Conservation (phyloP, 768 basidiomycete genomes). For the Boletus tylopilopsis region DNA sequence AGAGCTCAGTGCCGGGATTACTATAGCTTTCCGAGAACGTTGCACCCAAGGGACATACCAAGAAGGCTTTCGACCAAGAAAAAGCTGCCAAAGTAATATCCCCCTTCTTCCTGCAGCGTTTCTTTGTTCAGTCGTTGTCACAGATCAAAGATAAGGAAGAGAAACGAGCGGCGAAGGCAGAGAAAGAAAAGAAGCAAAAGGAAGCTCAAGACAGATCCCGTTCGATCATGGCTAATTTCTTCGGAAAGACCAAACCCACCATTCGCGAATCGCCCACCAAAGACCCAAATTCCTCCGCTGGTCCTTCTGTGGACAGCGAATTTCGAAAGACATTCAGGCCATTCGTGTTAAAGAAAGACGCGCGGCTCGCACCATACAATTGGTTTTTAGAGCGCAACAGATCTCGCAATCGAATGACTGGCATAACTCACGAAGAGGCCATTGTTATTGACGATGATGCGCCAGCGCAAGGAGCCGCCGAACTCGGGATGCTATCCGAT, state of each 20-base stretch:
- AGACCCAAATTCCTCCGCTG: constrained; percentile 24
- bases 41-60: constrained; percentile 38
- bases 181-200: constrained; percentile 69
- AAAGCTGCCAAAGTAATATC: constrained; percentile 35
- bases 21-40: constrained; percentile 24
- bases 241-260: constrained; percentile 55
- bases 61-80: constrained; percentile 53
- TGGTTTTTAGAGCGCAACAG: constrained; percentile 47
- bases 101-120: background rate
- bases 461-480: constrained; percentile 9
- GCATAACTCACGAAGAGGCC: constrained; percentile 37
- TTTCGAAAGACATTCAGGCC: constrained; percentile 77
- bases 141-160: constrained; percentile 70
- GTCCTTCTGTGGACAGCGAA: constrained; percentile 48
- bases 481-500: constrained; percentile 7
- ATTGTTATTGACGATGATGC: constrained; percentile 55
- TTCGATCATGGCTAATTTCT: constrained; percentile 75
- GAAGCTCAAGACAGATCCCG: constrained; percentile 71
- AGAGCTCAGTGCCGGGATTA: background rate
- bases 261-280: constrained; percentile 21
- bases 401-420: constrained; percentile 19
- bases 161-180: constrained; percentile 63
- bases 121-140: constrained; percentile 1
- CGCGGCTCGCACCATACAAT: constrained; percentile 67
- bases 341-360: constrained; percentile 74